Conservation (phyloP, 345 rosid species). For the Trapa incisa region DNA sequence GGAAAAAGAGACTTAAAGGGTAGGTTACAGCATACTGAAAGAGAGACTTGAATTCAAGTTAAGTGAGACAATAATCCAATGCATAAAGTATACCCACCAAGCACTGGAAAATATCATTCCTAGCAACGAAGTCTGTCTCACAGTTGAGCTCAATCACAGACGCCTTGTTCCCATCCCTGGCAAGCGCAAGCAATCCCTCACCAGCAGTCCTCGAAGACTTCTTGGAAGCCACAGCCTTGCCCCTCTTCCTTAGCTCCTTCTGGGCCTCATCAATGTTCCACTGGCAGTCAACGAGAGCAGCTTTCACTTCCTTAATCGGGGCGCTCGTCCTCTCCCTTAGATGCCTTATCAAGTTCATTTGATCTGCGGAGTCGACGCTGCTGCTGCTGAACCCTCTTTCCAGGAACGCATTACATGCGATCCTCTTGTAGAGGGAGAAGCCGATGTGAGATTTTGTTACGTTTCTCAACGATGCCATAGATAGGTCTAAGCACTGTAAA, state of each 20-base stretch:
- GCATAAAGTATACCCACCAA: conserved; percentile 45
- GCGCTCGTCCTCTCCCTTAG: conserved; percentile 82
- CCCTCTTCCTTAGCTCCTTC: conserved; percentile 86
- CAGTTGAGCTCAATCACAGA: conserved; percentile 85
- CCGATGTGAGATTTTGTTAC: conserved; percentile 12
- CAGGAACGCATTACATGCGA: background rate
- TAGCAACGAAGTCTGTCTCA: conserved; percentile 93
- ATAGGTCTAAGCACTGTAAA: conserved; percentile 10
- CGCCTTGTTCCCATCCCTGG: conserved; percentile 30
- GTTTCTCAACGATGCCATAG: conserved; percentile 9
- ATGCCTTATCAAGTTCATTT: conserved; percentile 63
- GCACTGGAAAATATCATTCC: conserved; percentile 80
- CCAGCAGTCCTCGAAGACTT: conserved; percentile 63
- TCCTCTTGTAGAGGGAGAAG: conserved; percentile 3
- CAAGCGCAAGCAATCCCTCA: conserved; percentile 36
- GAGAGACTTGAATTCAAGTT: background rate
- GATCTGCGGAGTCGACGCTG: conserved; percentile 34
- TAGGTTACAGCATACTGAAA: background rate
- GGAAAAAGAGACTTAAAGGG: background rate
- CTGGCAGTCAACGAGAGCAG: conserved; percentile 59
- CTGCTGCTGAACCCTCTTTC: conserved; percentile 16
- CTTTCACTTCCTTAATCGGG: conserved; percentile 75
- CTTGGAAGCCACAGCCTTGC: conserved; percentile 72
- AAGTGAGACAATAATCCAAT: background rate
- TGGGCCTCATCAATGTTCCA: conserved; percentile 96